phyloP scores from a whole-genome alignment of 371 early-diverging fungal genomes.

The Rhizomucor pusillus region DNA sequence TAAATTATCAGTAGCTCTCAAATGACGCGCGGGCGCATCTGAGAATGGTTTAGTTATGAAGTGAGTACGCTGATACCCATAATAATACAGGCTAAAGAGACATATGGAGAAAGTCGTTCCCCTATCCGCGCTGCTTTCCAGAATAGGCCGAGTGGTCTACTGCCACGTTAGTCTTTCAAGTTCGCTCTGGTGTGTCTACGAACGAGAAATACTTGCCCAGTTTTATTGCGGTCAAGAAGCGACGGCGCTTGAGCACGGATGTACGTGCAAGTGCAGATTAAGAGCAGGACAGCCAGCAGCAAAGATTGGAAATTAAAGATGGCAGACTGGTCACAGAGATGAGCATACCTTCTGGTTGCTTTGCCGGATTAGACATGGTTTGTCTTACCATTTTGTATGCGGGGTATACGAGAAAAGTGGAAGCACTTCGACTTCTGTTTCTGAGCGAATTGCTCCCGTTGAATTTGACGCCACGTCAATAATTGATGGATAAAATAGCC shows the following conservation, averaged over 20 bases:
- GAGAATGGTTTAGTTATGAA: constrained; percentile 24
- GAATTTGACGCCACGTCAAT: no score
- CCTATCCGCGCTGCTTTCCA: constrained; percentile 94
- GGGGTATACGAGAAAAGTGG: no score
- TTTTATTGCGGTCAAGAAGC: constrained; percentile 65
- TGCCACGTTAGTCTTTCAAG: neutral
- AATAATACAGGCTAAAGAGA: constrained; percentile 76
- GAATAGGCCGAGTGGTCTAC: constrained; percentile 75
- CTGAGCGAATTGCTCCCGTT: no score
- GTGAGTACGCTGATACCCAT: constrained; percentile 72
- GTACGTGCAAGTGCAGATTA: constrained; percentile 81
- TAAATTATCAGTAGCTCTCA: no score
- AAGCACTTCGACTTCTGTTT: no score
- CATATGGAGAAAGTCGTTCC: constrained; percentile 86
- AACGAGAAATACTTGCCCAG: constrained; percentile 39
- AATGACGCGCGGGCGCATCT: no score
- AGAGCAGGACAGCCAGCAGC: constrained; percentile 67
- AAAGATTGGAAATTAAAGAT: constrained; percentile 80
- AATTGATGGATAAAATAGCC: no score
- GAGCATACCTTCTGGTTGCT: no score
- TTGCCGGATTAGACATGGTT: no score
- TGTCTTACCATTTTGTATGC: no score
- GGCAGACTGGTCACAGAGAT: constrained; percentile 56
- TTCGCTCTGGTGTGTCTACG: neutral
- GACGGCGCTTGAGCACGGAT: constrained; percentile 73